phyloP scores from a whole-genome alignment of 1,139 yeast genomes.

The Pichia sp. region DNA sequence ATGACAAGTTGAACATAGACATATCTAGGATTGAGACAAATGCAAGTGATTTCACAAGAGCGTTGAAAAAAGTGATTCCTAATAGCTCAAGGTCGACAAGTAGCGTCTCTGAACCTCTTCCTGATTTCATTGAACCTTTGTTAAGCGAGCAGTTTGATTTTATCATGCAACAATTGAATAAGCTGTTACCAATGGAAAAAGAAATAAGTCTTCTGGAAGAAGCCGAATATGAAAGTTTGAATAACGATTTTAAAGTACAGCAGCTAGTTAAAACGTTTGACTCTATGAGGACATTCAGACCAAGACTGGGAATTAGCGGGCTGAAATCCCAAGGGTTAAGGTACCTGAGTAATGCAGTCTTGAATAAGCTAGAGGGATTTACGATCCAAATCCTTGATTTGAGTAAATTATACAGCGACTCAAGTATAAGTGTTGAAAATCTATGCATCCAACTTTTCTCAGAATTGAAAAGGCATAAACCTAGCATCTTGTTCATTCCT shows the following conservation, averaged over 20 bases:
- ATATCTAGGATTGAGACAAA: slow-evolving; percentile 68
- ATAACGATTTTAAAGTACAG: slow-evolving; percentile 60
- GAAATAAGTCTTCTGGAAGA: slow-evolving; percentile 62
- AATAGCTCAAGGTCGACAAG: slow-evolving; percentile 86
- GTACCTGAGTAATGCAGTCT: slow-evolving; percentile 76
- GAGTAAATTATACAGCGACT: slow-evolving; percentile 72
- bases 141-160: slow-evolving; percentile 46
- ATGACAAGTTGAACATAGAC: slow-evolving; percentile 69
- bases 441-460: slow-evolving; percentile 77
- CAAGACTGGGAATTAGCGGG: slow-evolving; percentile 74
- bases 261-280: slow-evolving; percentile 57
- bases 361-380: slow-evolving; percentile 83
- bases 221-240: slow-evolving; percentile 60
- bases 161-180: slow-evolving; percentile 48
- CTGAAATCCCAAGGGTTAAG: slow-evolving; percentile 83
- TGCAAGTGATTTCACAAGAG: slow-evolving; percentile 84
- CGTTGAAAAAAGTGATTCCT: slow-evolving; percentile 84
- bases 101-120: slow-evolving; percentile 67
- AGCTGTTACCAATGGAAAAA: slow-evolving; percentile 61
- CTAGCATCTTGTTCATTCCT: slow-evolving; percentile 81
- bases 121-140: slow-evolving; percentile 64
- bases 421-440: slow-evolving; percentile 81
- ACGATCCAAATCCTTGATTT: slow-evolving; percentile 85
- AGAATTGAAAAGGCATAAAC: slow-evolving; percentile 88
- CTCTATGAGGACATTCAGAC: slow-evolving; percentile 71